Base-by-base conservation (phyloP, 495 filamentous ascomycete genomes). In the Astrocystis sublimbata region DNA sequence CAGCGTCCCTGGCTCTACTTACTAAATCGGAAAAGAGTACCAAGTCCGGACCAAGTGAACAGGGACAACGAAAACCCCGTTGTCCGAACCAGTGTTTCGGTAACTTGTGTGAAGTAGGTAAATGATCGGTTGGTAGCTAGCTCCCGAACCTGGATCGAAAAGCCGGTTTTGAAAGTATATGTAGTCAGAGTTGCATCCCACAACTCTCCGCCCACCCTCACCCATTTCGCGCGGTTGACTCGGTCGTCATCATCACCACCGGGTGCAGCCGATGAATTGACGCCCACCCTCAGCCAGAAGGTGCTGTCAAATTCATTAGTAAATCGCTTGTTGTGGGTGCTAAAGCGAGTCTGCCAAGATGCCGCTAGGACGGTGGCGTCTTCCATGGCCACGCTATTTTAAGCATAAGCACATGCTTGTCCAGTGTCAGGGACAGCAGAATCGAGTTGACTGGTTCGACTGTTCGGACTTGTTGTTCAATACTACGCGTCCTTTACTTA, bases 281-380 rank as follows among this genome's bases (percentile, higher is more conserved):
- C 9, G 8, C 30, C 3, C 15, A 17, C 47, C 24, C 12, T 49
- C 24, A 19, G 12, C 13, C 47, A 30, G 28, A 12, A n/a, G 28
- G 1, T 56, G 52, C 52, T 57, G 54, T 45, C 54, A 57, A 57
- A 57, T 45, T 6, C 15, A 43, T 57, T 57, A 57, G 54, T 57
- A 57, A 57, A 57, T 57, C 35, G 6, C 24, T 35, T 52, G 35
- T 23, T 23, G 33, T 45, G 36, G n/a, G 38, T 33, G 54, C n/a
- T n/a, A n/a, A n/a, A n/a, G 26, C 40, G 8, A 57, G 40, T 45
- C 54, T 40, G 40, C 54, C 54, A 57, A 57, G 54, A 31, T 12
- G 2, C 1, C 38, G 54, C 40, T 57, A 57, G 24, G 26, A 38
- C 6, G 35, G 17, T 17, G 38, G 54, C 33, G 45, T 19, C 19